phyloP scores from a whole-genome alignment of 164 flowering plant genomes.

The grape (Vitis vinifera) region DNA sequence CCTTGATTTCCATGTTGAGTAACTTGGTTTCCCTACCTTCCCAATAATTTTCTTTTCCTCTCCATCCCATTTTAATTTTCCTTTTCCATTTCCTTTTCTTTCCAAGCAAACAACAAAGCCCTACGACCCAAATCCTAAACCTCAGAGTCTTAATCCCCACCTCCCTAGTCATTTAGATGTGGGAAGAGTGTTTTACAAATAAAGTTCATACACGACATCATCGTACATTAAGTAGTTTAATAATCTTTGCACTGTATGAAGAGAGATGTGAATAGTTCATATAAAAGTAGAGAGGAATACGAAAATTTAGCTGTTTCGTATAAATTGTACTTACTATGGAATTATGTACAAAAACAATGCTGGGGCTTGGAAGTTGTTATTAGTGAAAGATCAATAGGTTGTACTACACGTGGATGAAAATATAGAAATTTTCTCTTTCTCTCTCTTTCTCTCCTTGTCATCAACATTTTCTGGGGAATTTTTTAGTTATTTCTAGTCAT shows the following conservation, averaged over 20 bases:
- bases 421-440: constrained; percentile 16
- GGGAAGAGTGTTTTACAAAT: too few relatives aligned
- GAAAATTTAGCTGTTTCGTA: constrained; percentile 18
- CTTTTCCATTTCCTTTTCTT: background rate
- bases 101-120: too few relatives aligned
- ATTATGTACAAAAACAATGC: constrained; percentile 19
- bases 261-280: constrained; percentile 27
- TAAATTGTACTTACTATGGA: constrained; percentile 20
- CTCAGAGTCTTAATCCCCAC: too few relatives aligned
- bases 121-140: too few relatives aligned
- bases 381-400: constrained; percentile 13
- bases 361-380: constrained; percentile 16
- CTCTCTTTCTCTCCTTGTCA: constrained; percentile 19
- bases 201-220: too few relatives aligned
- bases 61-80: background rate
- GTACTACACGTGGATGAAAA: constrained; percentile 14
- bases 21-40: background rate
- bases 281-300: constrained; percentile 3
- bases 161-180: too few relatives aligned
- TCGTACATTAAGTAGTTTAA: constrained; percentile 2
- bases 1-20: constrained; percentile 61
- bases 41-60: background rate
- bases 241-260: constrained; percentile 21
- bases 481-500: background rate
- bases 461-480: background rate